Percentiles rank a stretch among this genome's conserved stretches.
These are phyloP conservation scores for Verticillium albo-atrum DNA, from an alignment of 2,329 filamentous ascomycete genomes.

Conservation along the genomic window DNA sequence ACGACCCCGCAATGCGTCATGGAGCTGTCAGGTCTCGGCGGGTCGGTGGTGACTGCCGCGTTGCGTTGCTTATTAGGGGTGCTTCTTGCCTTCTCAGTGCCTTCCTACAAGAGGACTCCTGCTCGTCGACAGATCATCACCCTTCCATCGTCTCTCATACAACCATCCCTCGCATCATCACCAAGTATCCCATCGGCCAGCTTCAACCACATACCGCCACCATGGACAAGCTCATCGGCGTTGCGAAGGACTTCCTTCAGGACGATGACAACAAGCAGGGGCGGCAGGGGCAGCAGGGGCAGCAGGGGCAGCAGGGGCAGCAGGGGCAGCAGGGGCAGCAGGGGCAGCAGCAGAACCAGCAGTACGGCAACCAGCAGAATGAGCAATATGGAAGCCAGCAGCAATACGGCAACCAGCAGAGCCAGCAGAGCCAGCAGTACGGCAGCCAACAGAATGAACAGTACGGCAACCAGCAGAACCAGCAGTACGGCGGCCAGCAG, in stretches of 20 bases:
- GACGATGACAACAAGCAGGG: slow-evolving; percentile 22
- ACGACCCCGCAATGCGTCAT: not conserved
- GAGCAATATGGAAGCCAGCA: no score
- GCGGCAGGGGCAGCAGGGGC: not conserved
- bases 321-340: not conserved
- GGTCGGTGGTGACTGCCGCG: not conserved
- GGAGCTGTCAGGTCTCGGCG: not conserved
- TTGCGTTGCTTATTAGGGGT: not conserved
- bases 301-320: not conserved
- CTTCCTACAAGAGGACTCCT: no score
- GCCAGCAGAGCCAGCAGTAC: slow-evolving; percentile 4
- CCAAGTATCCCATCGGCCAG: not conserved
- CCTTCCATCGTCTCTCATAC: no score
- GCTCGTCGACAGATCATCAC: no score
- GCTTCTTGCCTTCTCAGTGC: no score
- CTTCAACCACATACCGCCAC: not conserved
- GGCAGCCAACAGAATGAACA: not conserved
- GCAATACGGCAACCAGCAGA: no score
- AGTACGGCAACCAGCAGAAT: not conserved
- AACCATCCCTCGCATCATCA: not conserved
- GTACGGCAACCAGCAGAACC: not conserved
- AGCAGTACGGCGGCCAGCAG: not conserved
- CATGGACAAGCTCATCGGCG: slow-evolving; percentile 34
- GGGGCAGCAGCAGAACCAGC: not conserved
- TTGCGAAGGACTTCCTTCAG: slow-evolving; percentile 31